A percentile compares a stretch with the other conserved stretches of the same genome.
Evolutionary conservation across 768 basidiomycete species (phyloP).

Genomic region (Phlebiopsis flavidoalba): DNA sequence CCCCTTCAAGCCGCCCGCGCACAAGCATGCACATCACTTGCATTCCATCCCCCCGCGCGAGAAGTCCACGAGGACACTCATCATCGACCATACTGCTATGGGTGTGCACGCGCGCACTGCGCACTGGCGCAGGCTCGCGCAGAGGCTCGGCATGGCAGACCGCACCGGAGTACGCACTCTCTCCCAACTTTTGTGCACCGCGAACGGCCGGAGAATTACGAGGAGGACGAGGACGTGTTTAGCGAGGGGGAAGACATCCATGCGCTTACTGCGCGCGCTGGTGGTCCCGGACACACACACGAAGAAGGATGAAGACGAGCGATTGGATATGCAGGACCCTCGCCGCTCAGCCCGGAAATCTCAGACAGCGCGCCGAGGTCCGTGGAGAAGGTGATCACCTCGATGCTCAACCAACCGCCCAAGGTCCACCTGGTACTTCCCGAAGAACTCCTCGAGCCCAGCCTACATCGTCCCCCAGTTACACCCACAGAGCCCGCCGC

Average conservation of each 20-base stretch:
- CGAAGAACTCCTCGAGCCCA: constrained; percentile 47
- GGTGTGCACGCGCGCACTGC: constrained; percentile 78
- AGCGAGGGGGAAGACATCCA: constrained; percentile 60
- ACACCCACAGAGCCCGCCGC: constrained; percentile 25
- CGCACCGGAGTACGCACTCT: constrained; percentile 63
- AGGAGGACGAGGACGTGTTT: constrained; percentile 62
- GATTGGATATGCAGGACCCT: constrained; percentile 43
- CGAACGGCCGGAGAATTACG: constrained; percentile 68
- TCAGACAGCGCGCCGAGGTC: constrained; percentile 69
- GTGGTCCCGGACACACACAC: constrained; percentile 42
- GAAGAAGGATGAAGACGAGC: constrained; percentile 26
- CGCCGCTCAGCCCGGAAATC: constrained; percentile 52
- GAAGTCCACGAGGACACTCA: constrained; percentile 84
- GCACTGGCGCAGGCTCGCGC: constrained; percentile 79
- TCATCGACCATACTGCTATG: constrained; percentile 86
- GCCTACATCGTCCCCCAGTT: constrained; percentile 48
- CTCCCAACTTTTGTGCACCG: constrained; percentile 56
- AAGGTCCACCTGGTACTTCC: constrained; percentile 52
- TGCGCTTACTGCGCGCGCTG: constrained; percentile 41
- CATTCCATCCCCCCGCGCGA: constrained; percentile 84
- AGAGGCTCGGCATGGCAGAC: constrained; percentile 80
- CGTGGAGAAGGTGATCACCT: constrained; percentile 74
- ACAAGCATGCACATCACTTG: constrained; percentile 84
- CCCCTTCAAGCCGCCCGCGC: constrained; percentile 67
- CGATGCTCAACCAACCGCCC: constrained; percentile 80